Evolutionary conservation across 371 early-diverging fungal species (phyloP).

Genomic region (Zychaea mexicana): DNA sequence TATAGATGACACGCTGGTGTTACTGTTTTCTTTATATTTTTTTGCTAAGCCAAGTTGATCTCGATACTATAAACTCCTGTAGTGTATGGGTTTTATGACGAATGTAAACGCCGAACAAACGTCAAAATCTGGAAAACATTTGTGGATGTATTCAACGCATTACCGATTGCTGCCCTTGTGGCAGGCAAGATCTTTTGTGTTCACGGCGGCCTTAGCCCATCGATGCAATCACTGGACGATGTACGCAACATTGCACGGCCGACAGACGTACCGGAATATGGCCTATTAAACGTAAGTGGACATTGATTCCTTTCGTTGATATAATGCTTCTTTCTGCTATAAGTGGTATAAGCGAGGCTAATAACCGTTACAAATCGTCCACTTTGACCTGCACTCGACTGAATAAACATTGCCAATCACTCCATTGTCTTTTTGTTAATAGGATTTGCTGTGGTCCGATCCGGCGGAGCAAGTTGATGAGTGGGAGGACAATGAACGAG

Average conservation of each 20-base stretch:
- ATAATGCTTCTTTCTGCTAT: too few species aligned
- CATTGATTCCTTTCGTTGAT: too few species aligned
- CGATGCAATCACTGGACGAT: conserved; percentile 88
- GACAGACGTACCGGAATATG: conserved; percentile 97
- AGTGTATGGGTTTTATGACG: conserved; percentile 99
- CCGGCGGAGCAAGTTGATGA: conserved; percentile 76
- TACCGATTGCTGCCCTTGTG: conserved; percentile 96
- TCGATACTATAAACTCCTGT: neutral
- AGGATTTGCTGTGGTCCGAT: conserved; percentile 94
- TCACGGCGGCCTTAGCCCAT: conserved; percentile 97
- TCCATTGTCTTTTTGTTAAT: too few species aligned
- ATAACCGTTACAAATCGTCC: too few species aligned
- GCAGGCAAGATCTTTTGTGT: conserved; percentile 98
- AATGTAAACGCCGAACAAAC: conserved; percentile 96
- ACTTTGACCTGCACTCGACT: too few species aligned
- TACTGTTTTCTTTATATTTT: too few species aligned
- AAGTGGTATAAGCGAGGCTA: too few species aligned
- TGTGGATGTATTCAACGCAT: conserved; percentile 97
- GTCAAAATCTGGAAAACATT: conserved; percentile 97
- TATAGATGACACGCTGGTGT: conserved; percentile 69
- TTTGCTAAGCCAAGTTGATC: too few species aligned
- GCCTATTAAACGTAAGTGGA: conserved; percentile 72
- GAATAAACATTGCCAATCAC: too few species aligned
- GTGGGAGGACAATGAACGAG: conserved; percentile 99
- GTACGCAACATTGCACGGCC: conserved; percentile 90